Conservation (phyloP, 495 filamentous ascomycete species). For the Annulohypoxylon nitens region DNA sequence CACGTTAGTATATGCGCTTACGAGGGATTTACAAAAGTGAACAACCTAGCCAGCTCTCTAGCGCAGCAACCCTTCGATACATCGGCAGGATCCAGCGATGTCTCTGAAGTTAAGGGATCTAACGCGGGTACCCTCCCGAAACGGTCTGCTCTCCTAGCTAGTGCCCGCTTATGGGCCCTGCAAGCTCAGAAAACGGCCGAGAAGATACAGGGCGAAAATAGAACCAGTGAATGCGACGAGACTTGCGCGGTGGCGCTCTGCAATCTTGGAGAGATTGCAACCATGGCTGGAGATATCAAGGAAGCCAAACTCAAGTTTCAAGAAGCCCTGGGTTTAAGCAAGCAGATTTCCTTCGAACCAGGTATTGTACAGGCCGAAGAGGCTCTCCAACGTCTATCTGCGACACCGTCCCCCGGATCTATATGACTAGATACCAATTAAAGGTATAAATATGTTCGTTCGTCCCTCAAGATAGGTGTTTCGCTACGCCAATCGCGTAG, state of each 20-base stretch:
- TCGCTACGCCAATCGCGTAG: neutral
- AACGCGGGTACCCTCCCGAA: conserved; percentile 54
- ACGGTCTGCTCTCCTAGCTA: conserved; percentile 61
- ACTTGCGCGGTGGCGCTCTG: conserved; percentile 86
- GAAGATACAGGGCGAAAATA: conserved; percentile 60
- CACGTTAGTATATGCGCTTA: conserved; percentile 16
- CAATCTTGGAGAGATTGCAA: conserved; percentile 86
- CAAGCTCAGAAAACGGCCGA: conserved; percentile 47
- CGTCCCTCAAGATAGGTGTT: neutral
- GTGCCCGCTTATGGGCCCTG: conserved; percentile 50
- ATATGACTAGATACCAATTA: conserved; percentile 11
- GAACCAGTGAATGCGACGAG: conserved; percentile 85
- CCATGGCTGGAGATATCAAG: conserved; percentile 72
- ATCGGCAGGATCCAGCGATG: conserved; percentile 47
- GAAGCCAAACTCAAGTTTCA: conserved; percentile 73
- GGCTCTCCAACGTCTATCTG: conserved; percentile 65
- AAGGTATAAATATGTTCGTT: neutral
- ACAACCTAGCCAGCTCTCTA: conserved; percentile 75
- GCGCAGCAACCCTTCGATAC: conserved; percentile 72
- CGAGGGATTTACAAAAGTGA: conserved; percentile 62
- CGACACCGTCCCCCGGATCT: conserved; percentile 6
- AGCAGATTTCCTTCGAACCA: conserved; percentile 72
- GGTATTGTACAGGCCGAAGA: conserved; percentile 72
- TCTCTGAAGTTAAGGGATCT: conserved; percentile 29
- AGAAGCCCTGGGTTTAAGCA: conserved; percentile 73